Evolutionary conservation across 176 grass and related monocot genomes (phyloP).

Genomic region (Stipa capillata): DNA sequence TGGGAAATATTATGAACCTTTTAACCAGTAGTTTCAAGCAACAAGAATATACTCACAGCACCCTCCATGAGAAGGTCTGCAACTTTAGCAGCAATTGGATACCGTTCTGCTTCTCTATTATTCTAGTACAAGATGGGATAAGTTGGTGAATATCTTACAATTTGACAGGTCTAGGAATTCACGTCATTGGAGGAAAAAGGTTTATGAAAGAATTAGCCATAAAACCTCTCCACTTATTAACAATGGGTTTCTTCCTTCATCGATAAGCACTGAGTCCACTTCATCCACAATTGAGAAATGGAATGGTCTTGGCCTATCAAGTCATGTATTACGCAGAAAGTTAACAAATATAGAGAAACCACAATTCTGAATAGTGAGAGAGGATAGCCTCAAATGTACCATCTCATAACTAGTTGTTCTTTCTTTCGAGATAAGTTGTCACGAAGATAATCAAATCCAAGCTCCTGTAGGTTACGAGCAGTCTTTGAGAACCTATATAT

Average conservation of each 20-base stretch:
- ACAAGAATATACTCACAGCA: conserved; percentile 59
- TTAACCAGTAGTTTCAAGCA: conserved; percentile 13
- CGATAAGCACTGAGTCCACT: conserved; percentile 94
- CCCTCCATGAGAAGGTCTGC: conserved; percentile 76
- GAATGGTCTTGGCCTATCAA: conserved; percentile 82
- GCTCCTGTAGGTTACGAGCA: conserved; percentile 53
- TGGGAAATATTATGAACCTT: background rate
- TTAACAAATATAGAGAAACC: background rate
- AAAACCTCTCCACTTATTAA: conserved; percentile 94
- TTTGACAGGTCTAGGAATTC: conserved; percentile 11
- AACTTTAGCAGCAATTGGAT: conserved; percentile 87
- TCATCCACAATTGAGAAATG: conserved; percentile 97
- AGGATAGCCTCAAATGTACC: conserved; percentile 40
- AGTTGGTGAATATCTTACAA: background rate
- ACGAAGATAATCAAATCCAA: conserved; percentile 96
- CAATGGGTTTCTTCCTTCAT: conserved; percentile 94
- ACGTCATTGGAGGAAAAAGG: background rate
- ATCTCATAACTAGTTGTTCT: conserved; percentile 92
- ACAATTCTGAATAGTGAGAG: background rate
- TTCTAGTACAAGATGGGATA: conserved; percentile 47
- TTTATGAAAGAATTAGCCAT: background rate
- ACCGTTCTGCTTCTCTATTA: conserved; percentile 69
- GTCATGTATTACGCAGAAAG: background rate
- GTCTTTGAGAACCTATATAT: conserved; percentile 24
- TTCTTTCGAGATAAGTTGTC: conserved; percentile 74